phyloP scores from a whole-genome alignment of 805 yeast species.

The Yarrowia sp. region DNA sequence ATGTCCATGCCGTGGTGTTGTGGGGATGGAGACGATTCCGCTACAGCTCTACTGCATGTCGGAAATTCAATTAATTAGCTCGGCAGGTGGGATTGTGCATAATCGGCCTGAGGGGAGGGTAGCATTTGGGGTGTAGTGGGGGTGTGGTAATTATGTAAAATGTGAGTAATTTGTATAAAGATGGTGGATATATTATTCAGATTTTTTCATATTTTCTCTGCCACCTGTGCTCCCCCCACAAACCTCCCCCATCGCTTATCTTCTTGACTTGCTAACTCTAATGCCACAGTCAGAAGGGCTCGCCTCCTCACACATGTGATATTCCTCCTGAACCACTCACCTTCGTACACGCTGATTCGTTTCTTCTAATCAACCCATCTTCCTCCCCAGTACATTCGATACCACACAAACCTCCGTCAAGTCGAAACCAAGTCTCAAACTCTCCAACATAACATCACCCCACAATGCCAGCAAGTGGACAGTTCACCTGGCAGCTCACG shows the following conservation, averaged over 20 bases:
- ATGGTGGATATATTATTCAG: background rate
- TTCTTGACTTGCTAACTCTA: slow-evolving; percentile 1
- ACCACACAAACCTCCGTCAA: too few species aligned
- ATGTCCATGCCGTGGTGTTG: background rate
- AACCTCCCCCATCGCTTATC: background rate
- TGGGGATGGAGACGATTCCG: too few species aligned
- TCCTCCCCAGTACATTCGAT: too few species aligned
- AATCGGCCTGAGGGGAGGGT: background rate
- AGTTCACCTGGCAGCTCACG: slow-evolving; percentile 2
- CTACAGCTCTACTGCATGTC: background rate
- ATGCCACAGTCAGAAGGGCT: background rate
- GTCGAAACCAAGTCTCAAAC: background rate
- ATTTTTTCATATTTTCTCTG: background rate
- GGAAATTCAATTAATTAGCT: background rate
- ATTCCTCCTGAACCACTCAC: too few species aligned
- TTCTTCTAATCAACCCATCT: too few species aligned
- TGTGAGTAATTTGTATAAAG: background rate
- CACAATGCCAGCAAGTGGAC: background rate
- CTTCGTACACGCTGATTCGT: too few species aligned
- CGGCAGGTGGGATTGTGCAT: background rate
- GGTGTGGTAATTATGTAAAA: background rate
- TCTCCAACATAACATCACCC: background rate
- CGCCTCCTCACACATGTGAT: too few species aligned
- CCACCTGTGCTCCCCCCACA: background rate
- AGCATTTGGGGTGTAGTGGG: background rate